Percentiles rank a stretch among this genome's conserved stretches.
These are phyloP conservation scores for Amborella trichopoda DNA, from an alignment of 164 flowering plant species.

Conservation along the genomic window DNA sequence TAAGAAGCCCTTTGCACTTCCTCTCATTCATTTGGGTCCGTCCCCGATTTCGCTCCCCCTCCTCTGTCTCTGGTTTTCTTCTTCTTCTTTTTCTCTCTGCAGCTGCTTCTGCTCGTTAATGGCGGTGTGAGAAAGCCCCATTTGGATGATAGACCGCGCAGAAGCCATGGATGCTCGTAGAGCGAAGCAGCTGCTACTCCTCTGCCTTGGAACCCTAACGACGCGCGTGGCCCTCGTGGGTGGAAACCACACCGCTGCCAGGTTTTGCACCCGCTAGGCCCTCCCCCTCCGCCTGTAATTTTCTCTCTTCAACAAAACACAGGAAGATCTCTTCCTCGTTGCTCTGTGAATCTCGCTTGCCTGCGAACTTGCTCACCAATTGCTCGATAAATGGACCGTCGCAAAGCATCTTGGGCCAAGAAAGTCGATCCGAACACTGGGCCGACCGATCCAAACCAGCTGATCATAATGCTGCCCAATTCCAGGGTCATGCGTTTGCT, in stretches of 20 bases:
- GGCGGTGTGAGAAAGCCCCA: no score
- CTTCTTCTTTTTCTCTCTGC: no score
- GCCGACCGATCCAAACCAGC: conserved; percentile 4
- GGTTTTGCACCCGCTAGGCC: conserved; percentile 79
- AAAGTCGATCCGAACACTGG: conserved; percentile 1
- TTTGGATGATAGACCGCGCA: no score
- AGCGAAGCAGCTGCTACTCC: conserved; percentile 39
- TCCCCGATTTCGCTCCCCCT: no score
- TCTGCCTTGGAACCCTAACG: conserved; percentile 31
- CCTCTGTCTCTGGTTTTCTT: no score
- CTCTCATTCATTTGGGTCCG: no score
- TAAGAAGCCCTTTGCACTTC: no score
- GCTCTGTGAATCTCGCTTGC: not conserved
- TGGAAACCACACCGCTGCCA: conserved; percentile 93
- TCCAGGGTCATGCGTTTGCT: conserved; percentile 25
- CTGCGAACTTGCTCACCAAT: not conserved
- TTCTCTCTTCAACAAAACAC: not conserved
- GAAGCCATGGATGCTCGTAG: conserved; percentile 55
- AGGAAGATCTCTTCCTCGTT: not conserved
- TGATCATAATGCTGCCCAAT: conserved; percentile 30
- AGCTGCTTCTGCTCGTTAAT: no score
- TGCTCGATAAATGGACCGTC: not conserved
- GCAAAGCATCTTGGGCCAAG: not conserved
- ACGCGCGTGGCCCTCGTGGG: conserved; percentile 79
- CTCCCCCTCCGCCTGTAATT: not conserved